Evolutionary conservation across 78 protist genomes (phyloP).

Genomic region (Cyanophora paradoxa): DNA sequence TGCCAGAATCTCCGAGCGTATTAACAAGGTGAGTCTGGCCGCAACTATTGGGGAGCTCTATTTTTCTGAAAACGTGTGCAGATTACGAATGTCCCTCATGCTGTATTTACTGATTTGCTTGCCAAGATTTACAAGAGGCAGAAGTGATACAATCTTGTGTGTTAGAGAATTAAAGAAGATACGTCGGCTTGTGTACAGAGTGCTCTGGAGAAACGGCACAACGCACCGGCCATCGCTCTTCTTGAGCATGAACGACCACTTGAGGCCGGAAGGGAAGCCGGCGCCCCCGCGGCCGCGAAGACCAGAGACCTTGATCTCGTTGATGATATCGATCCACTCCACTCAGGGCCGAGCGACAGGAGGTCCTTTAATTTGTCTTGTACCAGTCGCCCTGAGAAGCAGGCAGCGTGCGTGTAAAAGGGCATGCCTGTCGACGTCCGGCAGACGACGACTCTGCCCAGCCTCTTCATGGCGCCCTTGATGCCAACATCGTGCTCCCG

Average conservation of each 20-base stretch:
- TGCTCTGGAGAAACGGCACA: neutral
- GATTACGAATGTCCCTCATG: no score
- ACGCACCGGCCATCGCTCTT: slow-evolving; percentile 4
- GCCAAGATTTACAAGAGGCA: no score
- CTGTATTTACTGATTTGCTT: no score
- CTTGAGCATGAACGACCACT: slow-evolving; percentile 94
- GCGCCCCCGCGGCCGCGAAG: slow-evolving; percentile 97
- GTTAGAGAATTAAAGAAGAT: no score
- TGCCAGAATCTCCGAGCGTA: neutral
- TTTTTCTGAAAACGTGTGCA: no score
- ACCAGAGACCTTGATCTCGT: slow-evolving; percentile 87
- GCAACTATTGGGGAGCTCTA: no score
- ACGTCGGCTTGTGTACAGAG: neutral
- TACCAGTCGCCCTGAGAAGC: slow-evolving; percentile 86
- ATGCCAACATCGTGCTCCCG: slow-evolving; percentile 67
- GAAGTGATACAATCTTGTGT: no score
- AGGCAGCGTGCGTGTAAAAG: neutral
- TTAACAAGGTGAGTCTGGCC: neutral
- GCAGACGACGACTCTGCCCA: neutral
- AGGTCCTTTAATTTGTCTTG: slow-evolving; percentile 87
- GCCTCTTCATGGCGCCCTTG: slow-evolving; percentile 78
- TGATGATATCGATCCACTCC: no score
- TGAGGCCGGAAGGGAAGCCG: slow-evolving; percentile 97
- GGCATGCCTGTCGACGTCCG: no score
- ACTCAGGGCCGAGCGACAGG: slow-evolving; percentile 50